A percentile compares a stretch with the other conserved stretches of the same genome.
phyloP scores from a whole-genome alignment of 257 asterid species.

The Solanum boliviense region DNA sequence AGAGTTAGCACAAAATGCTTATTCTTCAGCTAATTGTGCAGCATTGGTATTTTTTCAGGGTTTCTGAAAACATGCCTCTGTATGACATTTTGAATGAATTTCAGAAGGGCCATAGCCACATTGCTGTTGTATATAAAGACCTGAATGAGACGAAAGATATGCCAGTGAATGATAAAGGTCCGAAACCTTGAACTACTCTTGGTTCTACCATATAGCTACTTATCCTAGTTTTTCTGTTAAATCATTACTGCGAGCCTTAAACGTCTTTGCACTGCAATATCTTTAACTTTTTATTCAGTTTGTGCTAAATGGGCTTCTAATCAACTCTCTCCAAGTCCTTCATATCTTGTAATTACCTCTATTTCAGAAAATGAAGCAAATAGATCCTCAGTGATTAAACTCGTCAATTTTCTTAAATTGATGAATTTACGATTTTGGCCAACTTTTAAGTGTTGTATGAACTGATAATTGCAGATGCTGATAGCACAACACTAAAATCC shows the following conservation, averaged over 20 bases:
- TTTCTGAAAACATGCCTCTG: slow-evolving; percentile 87
- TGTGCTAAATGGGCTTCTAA: neutral
- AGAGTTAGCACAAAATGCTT: neutral
- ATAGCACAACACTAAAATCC: slow-evolving; percentile 23
- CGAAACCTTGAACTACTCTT: neutral
- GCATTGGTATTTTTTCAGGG: slow-evolving; percentile 37
- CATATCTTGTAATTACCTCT: neutral
- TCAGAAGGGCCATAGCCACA: slow-evolving; percentile 98
- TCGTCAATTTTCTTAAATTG: neutral
- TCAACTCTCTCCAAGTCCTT: neutral
- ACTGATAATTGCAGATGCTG: slow-evolving; percentile 28
- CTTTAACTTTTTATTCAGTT: neutral
- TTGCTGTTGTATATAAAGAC: slow-evolving; percentile 81
- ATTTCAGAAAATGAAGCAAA: neutral
- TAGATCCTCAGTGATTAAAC: neutral
- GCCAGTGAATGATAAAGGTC: slow-evolving; percentile 41
- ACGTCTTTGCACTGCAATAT: neutral
- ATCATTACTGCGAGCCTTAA: neutral
- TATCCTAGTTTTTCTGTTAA: neutral
- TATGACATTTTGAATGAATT: slow-evolving; percentile 93
- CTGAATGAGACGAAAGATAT: slow-evolving; percentile 51
- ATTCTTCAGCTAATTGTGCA: neutral
- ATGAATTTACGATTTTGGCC: neutral
- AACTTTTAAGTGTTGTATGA: neutral
- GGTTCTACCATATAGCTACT: neutral